phyloP scores from a whole-genome alignment of 75 land plant species.

The Selaginella tamariscina region DNA sequence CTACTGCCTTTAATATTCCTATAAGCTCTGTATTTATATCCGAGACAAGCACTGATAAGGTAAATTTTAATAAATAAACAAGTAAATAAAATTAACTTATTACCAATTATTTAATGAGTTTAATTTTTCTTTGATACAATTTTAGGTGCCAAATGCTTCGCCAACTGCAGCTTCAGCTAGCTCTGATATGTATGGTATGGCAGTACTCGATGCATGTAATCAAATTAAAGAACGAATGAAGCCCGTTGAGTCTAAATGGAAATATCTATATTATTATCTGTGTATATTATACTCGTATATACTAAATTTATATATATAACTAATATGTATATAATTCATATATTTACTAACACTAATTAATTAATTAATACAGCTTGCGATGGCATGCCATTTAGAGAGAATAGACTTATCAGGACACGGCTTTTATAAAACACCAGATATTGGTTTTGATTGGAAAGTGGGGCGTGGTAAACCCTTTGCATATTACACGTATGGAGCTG shows the following conservation, averaged over 20 bases:
- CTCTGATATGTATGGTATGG: conserved; percentile 92
- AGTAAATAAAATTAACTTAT: too few relatives aligned
- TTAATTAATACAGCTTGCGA: conserved; percentile 52
- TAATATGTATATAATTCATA: too few relatives aligned
- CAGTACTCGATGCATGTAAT: conserved; percentile 93
- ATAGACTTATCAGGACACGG: conserved; percentile 94
- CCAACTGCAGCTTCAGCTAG: conserved; percentile 99
- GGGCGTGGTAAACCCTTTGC: conserved; percentile 70
- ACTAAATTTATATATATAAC: too few relatives aligned
- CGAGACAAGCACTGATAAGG: conserved; percentile 99
- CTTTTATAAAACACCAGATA: conserved; percentile 74
- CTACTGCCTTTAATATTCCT: conserved; percentile 69
- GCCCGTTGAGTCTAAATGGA: conserved; percentile 28
- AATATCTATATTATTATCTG: conserved; percentile 6
- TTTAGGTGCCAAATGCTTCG: conserved; percentile 86
- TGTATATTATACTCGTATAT: too few relatives aligned
- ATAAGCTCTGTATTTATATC: conserved; percentile 83
- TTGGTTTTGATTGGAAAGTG: conserved; percentile 63
- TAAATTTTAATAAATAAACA: too few relatives aligned
- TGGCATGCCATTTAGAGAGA: conserved; percentile 56
- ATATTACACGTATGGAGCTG: conserved; percentile 92
- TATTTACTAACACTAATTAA: too few relatives aligned
- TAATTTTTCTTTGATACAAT: neutral
- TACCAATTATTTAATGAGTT: neutral
- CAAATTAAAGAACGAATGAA: conserved; percentile 86